Evolutionary conservation across 2,329 filamentous ascomycete genomes (phyloP), one percentile per base, ranked within the genome.

Genomic region (Phaeosphaeria sp.): DNA sequence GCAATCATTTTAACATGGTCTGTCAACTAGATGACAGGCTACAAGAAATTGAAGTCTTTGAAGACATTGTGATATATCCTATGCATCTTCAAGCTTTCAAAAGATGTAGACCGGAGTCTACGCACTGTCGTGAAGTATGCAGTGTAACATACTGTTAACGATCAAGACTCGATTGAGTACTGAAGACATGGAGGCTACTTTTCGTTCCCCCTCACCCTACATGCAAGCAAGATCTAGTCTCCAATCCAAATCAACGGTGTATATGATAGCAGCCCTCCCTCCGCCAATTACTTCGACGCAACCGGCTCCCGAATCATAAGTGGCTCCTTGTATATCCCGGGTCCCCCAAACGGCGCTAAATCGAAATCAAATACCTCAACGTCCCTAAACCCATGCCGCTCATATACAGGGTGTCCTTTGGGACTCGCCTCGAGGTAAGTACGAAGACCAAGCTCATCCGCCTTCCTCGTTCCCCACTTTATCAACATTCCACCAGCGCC

Each of bases 341-440:
- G 20, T 5, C 64, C 69, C 18, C 65, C 64, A 36, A 50, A 72
- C 2, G 49, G 50, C 17, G 52, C 60, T 13, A 72, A 48, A 48
- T 72, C 65, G 0, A 71, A 23, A 6, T 52, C 23, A 13, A 71
- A 53, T 2, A 56, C 46, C 6, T 67, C 65, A 3, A 67, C 43
- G 30, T 73, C 71, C 20, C 62, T 47, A 21, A 73, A 72, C 1
- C 66, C 70, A 46, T 66, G 66, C n/a, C 66, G 67, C 41, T 63
- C 39, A 48, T 73, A 74, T 6, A 73, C 62, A 0, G 23, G 17
- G 46, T 73, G 63, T 0, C 55, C 72, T 0, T 46, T 52, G 9
- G 52, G 11, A 27, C 62, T 71, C 0, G 68, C 69, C 54, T 72
- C 72, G n/a, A 74, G 62, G 46, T 72, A 74, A 0, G 59, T 52